Evolutionary conservation across 345 rosid genomes (phyloP).

Genomic region (Eucalyptus sideroxylon): DNA sequence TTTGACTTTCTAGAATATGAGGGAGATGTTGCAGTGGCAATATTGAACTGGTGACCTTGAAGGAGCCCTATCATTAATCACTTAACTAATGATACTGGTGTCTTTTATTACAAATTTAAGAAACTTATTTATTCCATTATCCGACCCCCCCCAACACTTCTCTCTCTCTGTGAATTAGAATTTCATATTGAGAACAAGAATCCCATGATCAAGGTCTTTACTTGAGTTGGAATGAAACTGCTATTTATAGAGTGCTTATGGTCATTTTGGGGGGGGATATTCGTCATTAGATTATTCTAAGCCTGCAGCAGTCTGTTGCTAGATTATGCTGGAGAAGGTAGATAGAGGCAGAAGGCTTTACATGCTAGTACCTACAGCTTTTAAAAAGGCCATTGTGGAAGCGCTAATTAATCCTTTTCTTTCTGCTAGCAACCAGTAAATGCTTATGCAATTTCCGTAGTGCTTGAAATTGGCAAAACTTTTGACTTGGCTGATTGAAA

Average conservation of each 20-base stretch:
- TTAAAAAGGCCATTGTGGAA: neutral
- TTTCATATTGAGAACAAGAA: neutral
- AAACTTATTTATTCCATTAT: neutral
- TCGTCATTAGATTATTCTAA: neutral
- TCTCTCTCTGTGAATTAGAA: neutral
- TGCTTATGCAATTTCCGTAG: neutral
- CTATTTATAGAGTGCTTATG: neutral
- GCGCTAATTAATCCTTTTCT: neutral
- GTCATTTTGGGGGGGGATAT: neutral
- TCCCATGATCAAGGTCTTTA: neutral
- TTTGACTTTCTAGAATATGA: neutral
- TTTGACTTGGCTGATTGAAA: neutral
- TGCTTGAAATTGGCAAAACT: neutral
- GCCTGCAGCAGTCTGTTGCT: neutral
- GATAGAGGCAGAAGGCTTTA: neutral
- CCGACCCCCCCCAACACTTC: neutral
- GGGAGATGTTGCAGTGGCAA: neutral
- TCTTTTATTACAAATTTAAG: neutral
- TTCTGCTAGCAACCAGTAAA: neutral
- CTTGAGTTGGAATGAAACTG: neutral
- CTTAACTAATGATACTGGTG: neutral
- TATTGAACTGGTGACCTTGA: neutral
- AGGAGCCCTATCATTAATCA: neutral
- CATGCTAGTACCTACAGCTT: neutral
- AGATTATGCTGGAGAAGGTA: neutral